Base-by-base conservation (phyloP, 352 stramenopile species). In the Globisporangium paddicum region DNA sequence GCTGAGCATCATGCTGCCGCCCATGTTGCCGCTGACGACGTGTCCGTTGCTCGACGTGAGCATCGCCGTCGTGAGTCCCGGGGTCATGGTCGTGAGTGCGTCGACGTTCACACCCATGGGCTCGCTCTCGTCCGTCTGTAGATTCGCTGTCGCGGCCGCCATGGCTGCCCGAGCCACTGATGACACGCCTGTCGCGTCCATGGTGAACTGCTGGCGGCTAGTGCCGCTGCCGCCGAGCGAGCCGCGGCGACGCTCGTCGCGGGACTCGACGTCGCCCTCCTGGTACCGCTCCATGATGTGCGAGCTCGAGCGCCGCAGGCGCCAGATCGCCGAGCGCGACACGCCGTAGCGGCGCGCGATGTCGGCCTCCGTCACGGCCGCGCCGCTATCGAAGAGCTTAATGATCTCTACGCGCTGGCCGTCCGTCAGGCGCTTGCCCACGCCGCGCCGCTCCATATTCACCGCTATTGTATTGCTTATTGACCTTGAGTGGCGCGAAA, bases 351-450 rank as follows among this genome's bases (percentile, higher is more conserved):
- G 67, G 25, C 71, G 64, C 30, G 72, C 72, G 46, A 81, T 58
- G 42, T 81, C 67, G 7, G 67, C 68, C 61, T 79, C 69, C 4
- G 64, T 75, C 40, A 81, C 59, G 32, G 47, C 56, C 49, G 67
- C 63, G 30, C 70, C 71, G 46, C 68, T 76, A 34, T 79, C 64
- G 49, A 77, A 72, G 28, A 79, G 53, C 62, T 81, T 73, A 63
- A 81, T 71, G 67, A 79, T 81, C 67, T 81, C 72, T 59, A 81
- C 66, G 54, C 70, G 72, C 62, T 81, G 72, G 13, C 68, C 68
- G 48, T 81, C 70, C 23, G 70, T 81, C 41, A 81, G 58, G 19
- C 72, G 72, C 62, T 78, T 78, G 46, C 72, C 70, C 53, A 73
- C 68, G 13, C 71, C 71, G 28, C 71, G 67, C 16, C 71, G 71